These are phyloP conservation scores for Plasmodium ovale DNA, from an alignment of 169 alveolate species.

Conservation along the genomic window DNA sequence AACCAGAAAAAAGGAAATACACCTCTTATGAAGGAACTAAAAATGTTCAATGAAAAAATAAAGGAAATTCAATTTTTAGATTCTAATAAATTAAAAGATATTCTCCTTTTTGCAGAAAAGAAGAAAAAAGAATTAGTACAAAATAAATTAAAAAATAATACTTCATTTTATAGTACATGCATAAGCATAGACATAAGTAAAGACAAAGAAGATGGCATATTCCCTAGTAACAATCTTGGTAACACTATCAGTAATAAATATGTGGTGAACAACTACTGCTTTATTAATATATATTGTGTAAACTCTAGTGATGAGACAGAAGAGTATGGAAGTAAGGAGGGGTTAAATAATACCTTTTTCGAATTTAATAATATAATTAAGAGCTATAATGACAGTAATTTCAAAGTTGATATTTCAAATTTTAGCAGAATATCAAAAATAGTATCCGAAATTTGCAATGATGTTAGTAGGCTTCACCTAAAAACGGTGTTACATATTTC, in stretches of 20 bases:
- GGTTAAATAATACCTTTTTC: neutral
- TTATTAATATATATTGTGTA: slow-evolving; percentile 39
- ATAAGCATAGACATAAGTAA: slow-evolving; percentile 18
- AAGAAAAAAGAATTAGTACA: neutral
- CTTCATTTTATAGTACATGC: slow-evolving; percentile 25
- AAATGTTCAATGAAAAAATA: slow-evolving; percentile 39
- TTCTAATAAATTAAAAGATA: slow-evolving; percentile 51
- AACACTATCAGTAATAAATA: slow-evolving; percentile 8
- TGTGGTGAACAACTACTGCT: slow-evolving; percentile 4
- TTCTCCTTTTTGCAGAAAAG: slow-evolving; percentile 34
- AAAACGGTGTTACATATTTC: slow-evolving; percentile 15
- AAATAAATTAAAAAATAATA: slow-evolving; percentile 5
- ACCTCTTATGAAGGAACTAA: slow-evolving; percentile 19
- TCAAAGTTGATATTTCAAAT: slow-evolving; percentile 23
- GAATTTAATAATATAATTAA: slow-evolving; percentile 33
- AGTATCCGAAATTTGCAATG: slow-evolving; percentile 16
- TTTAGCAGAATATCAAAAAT: slow-evolving; percentile 32
- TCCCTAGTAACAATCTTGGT: neutral
- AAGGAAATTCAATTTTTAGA: slow-evolving; percentile 29
- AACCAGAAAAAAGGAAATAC: neutral
- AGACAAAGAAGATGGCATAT: neutral
- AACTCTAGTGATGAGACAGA: neutral
- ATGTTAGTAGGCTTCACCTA: neutral
- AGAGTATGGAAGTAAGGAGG: neutral
- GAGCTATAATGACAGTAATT: neutral